phyloP scores from a whole-genome alignment of 352 stramenopile species.

The Pythium rishiriense region DNA sequence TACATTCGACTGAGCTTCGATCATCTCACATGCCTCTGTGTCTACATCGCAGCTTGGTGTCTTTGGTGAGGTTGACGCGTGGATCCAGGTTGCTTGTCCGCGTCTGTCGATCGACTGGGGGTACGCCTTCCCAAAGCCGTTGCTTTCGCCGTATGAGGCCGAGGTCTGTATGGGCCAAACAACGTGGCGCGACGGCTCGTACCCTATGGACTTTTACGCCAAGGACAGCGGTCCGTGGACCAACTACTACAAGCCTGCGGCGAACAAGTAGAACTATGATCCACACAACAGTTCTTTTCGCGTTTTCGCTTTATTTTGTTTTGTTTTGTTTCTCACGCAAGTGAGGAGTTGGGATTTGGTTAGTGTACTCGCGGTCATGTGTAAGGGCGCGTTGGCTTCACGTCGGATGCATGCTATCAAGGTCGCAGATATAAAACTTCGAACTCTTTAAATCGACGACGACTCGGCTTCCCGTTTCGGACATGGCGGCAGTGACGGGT shows the following conservation, averaged over 20 bases:
- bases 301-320: neutral
- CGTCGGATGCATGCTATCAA: neutral
- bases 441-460: conserved; percentile 14
- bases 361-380: neutral
- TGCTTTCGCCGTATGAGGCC: conserved; percentile 97
- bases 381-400: neutral
- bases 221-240: conserved; percentile 95
- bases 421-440: too few species aligned
- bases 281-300: neutral
- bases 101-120: conserved; percentile 99
- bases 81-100: conserved; percentile 99
- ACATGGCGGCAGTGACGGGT: conserved; percentile 44
- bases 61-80: conserved; percentile 92
- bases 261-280: conserved; percentile 31
- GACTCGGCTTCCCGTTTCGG: conserved; percentile 16
- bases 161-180: conserved; percentile 93
- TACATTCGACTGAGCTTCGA: neutral
- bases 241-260: conserved; percentile 91
- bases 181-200: conserved; percentile 85
- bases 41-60: conserved; percentile 69
- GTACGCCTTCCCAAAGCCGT: conserved; percentile 94
- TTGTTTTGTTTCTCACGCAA: neutral
- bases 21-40: neutral
- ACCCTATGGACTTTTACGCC: conserved; percentile 99
- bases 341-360: neutral